These are phyloP conservation scores for Xylaria digitata DNA, from an alignment of 2,329 filamentous ascomycete species.

Conservation along the genomic window DNA sequence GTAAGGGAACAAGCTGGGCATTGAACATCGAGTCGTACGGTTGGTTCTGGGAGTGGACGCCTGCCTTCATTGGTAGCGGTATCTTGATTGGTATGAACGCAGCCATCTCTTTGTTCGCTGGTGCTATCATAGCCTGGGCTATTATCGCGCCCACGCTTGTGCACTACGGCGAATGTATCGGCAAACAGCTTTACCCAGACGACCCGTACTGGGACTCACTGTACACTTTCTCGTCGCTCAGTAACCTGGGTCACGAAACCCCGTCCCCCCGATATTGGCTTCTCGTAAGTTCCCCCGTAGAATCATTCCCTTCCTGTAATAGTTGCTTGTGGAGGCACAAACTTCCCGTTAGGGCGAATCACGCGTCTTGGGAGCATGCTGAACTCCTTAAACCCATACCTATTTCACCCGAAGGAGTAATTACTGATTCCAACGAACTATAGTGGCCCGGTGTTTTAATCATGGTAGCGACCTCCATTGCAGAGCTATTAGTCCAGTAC, in stretches of 20 bases:
- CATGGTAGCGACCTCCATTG: constrained; percentile 56
- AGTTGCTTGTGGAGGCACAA: too few species aligned
- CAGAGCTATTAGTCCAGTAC: constrained; percentile 55
- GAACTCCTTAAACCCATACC: too few species aligned
- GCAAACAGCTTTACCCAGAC: constrained; percentile 47
- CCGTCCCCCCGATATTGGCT: constrained; percentile 57
- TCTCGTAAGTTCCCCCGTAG: constrained; percentile 34
- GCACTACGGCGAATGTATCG: constrained; percentile 62
- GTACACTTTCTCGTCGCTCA: constrained; percentile 53
- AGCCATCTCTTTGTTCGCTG: constrained; percentile 67
- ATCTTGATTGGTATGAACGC: constrained; percentile 70
- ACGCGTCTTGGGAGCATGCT: too few species aligned
- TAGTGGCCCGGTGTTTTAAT: constrained; percentile 56
- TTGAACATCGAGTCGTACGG: constrained; percentile 68
- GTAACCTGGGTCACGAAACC: constrained; percentile 48
- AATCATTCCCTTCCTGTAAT: too few species aligned
- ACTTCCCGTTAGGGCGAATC: too few species aligned
- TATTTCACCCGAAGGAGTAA: too few species aligned
- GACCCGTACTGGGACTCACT: constrained; percentile 59
- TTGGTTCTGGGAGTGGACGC: constrained; percentile 68
- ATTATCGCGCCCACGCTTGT: constrained; percentile 68
- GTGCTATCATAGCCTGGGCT: constrained; percentile 66
- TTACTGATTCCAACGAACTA: too few species aligned
- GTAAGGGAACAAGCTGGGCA: constrained; percentile 60
- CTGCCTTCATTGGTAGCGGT: constrained; percentile 68